Evolutionary conservation across 306 rosid species (phyloP).

Genomic region (Crotalaria pallida): DNA sequence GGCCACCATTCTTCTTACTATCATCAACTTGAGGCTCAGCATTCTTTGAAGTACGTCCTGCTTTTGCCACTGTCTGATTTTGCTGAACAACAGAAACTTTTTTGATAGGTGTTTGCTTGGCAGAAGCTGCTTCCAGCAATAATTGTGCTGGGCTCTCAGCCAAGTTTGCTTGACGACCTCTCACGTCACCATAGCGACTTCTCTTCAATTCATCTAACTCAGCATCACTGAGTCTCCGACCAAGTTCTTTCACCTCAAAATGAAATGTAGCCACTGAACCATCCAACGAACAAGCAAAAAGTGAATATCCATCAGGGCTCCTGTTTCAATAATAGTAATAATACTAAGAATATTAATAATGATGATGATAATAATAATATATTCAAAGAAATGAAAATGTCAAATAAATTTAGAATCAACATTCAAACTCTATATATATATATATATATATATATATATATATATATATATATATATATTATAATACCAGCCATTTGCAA

Average conservation of each 20-base stretch:
- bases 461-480: too few species aligned
- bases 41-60: conserved; percentile 37
- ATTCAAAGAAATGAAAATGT: too few species aligned
- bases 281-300: conserved; percentile 95
- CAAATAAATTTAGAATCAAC: too few species aligned
- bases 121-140: conserved; percentile 89
- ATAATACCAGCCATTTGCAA: conserved; percentile 1
- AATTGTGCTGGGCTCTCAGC: conserved; percentile 94
- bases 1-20: conserved; percentile 48
- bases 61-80: conserved; percentile 45
- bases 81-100: conserved; percentile 56
- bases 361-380: too few species aligned
- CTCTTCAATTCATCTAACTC: conserved; percentile 88
- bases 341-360: too few species aligned
- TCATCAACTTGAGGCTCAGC: conserved; percentile 59
- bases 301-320: conserved; percentile 97
- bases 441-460: too few species aligned
- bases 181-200: conserved; percentile 89
- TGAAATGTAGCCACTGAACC: conserved; percentile 86
- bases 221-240: conserved; percentile 63
- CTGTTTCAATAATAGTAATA: conserved; percentile 67
- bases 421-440: too few species aligned
- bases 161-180: conserved; percentile 76
- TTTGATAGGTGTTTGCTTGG: conserved; percentile 60
- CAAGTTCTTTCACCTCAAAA: conserved; percentile 89